Evolutionary conservation across 805 yeast species (phyloP), one percentile per base, ranked within the genome.

Genomic region (Scheffersomyces stipitis): DNA sequence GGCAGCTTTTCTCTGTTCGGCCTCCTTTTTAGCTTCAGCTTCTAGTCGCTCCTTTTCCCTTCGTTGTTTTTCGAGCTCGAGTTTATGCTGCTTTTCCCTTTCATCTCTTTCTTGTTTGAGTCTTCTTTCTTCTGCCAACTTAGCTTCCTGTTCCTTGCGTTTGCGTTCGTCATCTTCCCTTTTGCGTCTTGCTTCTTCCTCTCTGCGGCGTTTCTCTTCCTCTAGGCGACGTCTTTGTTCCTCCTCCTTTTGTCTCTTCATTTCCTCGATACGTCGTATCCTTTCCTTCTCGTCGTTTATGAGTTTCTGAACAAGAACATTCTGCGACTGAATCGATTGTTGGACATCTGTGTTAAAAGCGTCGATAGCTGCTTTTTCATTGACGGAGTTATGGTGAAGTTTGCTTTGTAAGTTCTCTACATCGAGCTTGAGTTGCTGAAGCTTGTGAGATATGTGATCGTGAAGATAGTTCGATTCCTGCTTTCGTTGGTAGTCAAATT

Each of bases 91-190:
- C 13, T 33, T 35, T 18, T 44, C 46, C 15, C 30, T 12, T 17
- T 36, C 39, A 12, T 37, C 33, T n/a, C 34, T 22, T 15, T 31
- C 30, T 10, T 29, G 26, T 22, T 37, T 38, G 24, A 31, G 30
- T 20, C 26, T 17, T 18, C 30, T 22, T 18, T 35, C 42, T 8
- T 23, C 27, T 5, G 26, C 34, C 12, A 28, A 33, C 16, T 28
- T 28, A 44, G 43, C 17, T 31, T 36, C 28, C 44, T 41, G 37
- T 42, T 31, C 31, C 31, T 30, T 37, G 42, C 45, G 41, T 51
- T 48, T 41, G 55, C 46, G 44, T 42, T 44, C 43, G 45, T 52
- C 38, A 51, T 52, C 27, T 44, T 54, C 36, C 39, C 49, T 37
- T 38, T 43, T 49, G 48, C 33, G 37, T 35, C 44, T 43, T 30